Conservation (phyloP, 352 stramenopile species). For the Phytophthora uliginosa region DNA sequence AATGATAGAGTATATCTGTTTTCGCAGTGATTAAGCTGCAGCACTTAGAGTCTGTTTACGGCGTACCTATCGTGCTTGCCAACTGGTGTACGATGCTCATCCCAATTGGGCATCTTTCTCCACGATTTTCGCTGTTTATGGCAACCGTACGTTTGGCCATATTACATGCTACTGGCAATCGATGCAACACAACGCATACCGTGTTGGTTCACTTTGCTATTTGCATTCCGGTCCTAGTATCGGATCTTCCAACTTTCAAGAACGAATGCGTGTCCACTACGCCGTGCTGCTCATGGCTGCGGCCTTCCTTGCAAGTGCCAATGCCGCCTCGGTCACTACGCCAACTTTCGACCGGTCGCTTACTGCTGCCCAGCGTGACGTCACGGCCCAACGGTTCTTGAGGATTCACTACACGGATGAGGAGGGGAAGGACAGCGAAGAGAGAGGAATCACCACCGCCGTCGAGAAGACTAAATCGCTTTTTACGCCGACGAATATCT, state of each 20-base stretch:
- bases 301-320: neutral
- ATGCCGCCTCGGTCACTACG: neutral
- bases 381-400: neutral
- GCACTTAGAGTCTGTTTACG: no score
- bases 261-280: neutral
- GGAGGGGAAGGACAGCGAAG: conserved; percentile 2
- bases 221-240: neutral
- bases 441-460: neutral
- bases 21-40: no score
- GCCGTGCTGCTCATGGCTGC: neutral
- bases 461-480: conserved; percentile 1
- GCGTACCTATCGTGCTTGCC: no score
- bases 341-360: neutral
- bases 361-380: neutral
- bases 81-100: no score
- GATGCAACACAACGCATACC: neutral
- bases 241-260: neutral
- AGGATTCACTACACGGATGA: neutral
- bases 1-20: no score
- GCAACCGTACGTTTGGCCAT: no score
- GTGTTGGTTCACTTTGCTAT: neutral
- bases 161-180: no score
- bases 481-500: neutral
- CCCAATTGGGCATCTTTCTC: no score
- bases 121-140: no score